Evolutionary conservation across 192 early-diverging fungal genomes (phyloP), one percentile per base, ranked within the genome.

Genomic region (Dispira simplex): DNA sequence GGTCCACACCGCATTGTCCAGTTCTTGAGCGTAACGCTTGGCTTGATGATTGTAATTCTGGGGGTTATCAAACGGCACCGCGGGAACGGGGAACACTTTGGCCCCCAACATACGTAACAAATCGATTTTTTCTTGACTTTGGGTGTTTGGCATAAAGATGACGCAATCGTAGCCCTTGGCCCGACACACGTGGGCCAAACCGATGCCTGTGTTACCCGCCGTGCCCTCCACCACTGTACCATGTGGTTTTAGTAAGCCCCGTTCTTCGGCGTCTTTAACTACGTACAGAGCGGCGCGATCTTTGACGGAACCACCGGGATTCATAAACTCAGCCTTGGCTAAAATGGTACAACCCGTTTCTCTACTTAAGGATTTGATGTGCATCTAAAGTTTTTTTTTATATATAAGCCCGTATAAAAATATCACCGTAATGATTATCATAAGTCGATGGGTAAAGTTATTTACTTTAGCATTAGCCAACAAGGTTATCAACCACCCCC

Each of bases 71-170:
- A 90, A 93, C 3, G 92, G 83, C 8, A 92, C 91, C 8, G 92
- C 92, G 16, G 93, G 92, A 26, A 97, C 93, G 8, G 90, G 85
- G 46, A 89, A 77, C n/a, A 95, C 92, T 67, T 94, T 90, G 25
- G 92, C 94, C 28, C 94, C 94, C 8, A 97, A 79, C 90, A 92
- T 92, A 56, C 82, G 75, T 55, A 97, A 77, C 32, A 93, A 71
- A 66, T 95, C 91, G 65, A 97, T 93, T 75, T 97, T 97, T 65
- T 97, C 94, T 68, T 91, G 87, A 68, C 86, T 87, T 74, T 86
- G 94, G 51, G 91, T 97, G 74, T 95, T 88, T n/a, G 94, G 94
- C 92, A 97, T 95, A 70, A 90, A 97, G 67, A 96, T 94, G 14
- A 95, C 89, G 64, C 89, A 92, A 67, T 88, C 89, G 80, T 97